Conservation (phyloP, 2,329 filamentous ascomycete genomes). For the Trichoderma atroviride region DNA sequence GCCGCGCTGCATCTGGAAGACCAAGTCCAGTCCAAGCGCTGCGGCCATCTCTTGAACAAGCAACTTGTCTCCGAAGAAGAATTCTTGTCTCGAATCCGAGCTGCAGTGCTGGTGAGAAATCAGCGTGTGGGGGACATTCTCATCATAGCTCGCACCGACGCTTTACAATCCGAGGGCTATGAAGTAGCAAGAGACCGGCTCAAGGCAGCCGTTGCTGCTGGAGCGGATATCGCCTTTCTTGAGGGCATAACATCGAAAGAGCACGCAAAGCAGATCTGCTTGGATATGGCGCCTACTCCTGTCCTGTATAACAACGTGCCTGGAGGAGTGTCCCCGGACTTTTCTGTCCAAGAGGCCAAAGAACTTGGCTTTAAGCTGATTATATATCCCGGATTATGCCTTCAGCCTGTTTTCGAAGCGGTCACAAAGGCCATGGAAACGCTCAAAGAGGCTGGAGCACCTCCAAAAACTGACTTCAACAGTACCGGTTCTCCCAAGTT, state of each 20-base stretch:
- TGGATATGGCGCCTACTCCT: constrained; percentile 52
- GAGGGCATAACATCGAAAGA: constrained; percentile 59
- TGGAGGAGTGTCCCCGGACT: constrained; percentile 57
- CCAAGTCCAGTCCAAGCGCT: constrained; percentile 65
- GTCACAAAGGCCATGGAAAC: not conserved
- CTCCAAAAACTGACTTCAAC: not conserved
- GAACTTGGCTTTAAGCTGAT: constrained; percentile 61
- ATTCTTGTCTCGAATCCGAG: constrained; percentile 59
- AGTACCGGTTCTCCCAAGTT: not conserved
- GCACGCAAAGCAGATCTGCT: constrained; percentile 51
- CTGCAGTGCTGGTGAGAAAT: constrained; percentile 52
- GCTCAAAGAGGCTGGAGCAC: constrained; percentile 5
- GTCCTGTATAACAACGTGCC: constrained; percentile 62
- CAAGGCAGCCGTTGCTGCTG: constrained; percentile 52
- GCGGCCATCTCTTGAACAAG: constrained; percentile 66
- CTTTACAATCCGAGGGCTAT: constrained; percentile 59
- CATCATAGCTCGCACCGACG: constrained; percentile 66
- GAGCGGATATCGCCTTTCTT: constrained; percentile 63
- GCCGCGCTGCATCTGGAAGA: constrained; percentile 65
- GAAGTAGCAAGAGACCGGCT: constrained; percentile 57
- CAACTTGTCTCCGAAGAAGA: constrained; percentile 55
- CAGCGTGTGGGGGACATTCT: constrained; percentile 53
- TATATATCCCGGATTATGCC: constrained; percentile 51
- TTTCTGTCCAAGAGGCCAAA: constrained; percentile 54
- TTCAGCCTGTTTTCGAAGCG: constrained; percentile 6